Conservation (phyloP, 2,329 filamentous ascomycete genomes). For the Lachnellula arida region DNA sequence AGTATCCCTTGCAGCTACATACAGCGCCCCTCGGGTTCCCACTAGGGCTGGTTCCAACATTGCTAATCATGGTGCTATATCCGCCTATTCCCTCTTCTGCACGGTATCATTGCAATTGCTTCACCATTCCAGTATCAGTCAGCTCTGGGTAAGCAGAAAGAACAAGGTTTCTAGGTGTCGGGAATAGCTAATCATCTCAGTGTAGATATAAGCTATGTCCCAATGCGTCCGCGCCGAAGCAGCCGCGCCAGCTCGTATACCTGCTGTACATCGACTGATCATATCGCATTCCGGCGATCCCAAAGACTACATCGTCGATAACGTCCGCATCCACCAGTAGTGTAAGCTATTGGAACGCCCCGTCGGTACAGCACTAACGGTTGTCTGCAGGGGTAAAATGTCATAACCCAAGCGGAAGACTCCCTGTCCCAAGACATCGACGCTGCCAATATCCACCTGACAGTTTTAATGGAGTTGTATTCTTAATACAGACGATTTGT, state of each 20-base stretch:
- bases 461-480: no score
- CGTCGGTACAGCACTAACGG: background rate
- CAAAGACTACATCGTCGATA: background rate
- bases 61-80: no score
- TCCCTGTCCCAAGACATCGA: background rate
- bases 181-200: background rate
- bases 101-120: no score
- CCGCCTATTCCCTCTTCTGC: no score
- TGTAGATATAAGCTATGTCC: no score
- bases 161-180: background rate
- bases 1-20: no score
- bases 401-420: background rate
- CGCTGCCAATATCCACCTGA: background rate
- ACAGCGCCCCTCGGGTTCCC: no score
- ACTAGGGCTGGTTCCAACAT: no score
- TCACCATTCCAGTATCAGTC: background rate
- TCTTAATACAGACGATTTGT: no score
- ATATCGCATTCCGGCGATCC: background rate
- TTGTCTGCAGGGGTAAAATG: background rate
- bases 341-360: background rate
- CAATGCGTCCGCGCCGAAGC: background rate
- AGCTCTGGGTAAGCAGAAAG: background rate
- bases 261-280: background rate
- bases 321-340: background rate
- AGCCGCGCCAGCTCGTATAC: background rate